Conservation (phyloP, 116 monocot genomes). For the Cymodocea nodosa region DNA sequence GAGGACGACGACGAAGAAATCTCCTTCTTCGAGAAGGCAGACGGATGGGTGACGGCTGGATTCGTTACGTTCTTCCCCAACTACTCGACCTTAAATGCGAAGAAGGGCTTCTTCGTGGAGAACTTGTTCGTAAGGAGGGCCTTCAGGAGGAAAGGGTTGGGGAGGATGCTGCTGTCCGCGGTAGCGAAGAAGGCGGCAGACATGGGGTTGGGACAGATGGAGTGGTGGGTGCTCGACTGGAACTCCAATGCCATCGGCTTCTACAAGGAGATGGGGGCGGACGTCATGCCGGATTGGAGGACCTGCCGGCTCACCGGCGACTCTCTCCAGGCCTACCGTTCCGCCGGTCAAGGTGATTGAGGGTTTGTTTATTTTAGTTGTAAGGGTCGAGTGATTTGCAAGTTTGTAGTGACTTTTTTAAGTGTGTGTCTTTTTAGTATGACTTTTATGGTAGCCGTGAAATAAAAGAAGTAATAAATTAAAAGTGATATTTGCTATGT, state of each 20-base stretch:
- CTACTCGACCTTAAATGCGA: conserved; percentile 59
- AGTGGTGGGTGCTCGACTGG: conserved; percentile 84
- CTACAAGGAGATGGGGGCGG: conserved; percentile 73
- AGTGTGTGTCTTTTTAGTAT: too few species aligned
- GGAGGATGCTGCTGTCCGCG: conserved; percentile 61
- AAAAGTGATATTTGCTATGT: too few species aligned
- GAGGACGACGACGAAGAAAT: conserved; percentile 6
- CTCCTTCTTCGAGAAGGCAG: conserved; percentile 21
- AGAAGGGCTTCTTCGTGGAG: conserved; percentile 68
- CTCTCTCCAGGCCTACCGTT: conserved; percentile 32
- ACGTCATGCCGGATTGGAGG: conserved; percentile 56
- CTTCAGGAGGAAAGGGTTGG: conserved; percentile 51
- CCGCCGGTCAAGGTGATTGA: too few species aligned
- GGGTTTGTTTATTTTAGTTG: too few species aligned
- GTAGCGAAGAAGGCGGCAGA: conserved; percentile 55
- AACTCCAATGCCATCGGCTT: conserved; percentile 67
- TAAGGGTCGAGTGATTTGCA: too few species aligned
- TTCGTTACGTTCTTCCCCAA: conserved; percentile 78
- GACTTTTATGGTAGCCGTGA: too few species aligned
- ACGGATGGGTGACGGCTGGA: conserved; percentile 29
- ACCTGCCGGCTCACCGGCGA: conserved; percentile 56
- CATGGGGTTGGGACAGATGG: conserved; percentile 59
- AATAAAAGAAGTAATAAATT: too few species aligned
- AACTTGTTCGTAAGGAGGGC: conserved; percentile 61
- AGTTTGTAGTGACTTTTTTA: too few species aligned